A percentile compares a stretch with the other conserved stretches of the same genome.
Conservation (phyloP, 1,139 yeast genomes). For the Diutina mesorugosa region DNA sequence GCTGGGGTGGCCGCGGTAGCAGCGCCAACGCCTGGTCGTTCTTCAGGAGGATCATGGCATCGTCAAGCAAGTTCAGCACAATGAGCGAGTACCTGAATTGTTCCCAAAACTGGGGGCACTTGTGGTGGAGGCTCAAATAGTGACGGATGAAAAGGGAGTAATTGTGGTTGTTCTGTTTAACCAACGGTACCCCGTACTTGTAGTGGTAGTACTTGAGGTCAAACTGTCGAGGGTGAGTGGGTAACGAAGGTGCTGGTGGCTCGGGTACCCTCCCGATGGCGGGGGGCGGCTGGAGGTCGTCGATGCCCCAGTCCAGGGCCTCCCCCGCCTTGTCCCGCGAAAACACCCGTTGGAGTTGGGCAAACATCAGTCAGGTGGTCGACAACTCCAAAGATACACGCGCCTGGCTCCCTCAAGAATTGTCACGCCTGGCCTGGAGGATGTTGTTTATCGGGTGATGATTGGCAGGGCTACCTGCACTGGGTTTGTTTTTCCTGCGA, state of each 20-base stretch:
- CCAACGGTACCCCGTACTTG: neutral
- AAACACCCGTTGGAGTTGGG: neutral
- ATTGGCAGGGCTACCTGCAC: neutral
- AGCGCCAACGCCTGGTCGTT: conserved; percentile 22
- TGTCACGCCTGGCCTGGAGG: neutral
- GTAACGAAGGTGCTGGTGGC: neutral
- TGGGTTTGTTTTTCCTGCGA: neutral
- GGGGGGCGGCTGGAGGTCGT: neutral
- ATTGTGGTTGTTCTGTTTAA: conserved; percentile 5
- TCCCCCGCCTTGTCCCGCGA: conserved; percentile 1
- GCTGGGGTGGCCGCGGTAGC: conserved; percentile 13
- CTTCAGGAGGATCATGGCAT: conserved; percentile 30
- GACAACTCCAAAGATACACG: neutral
- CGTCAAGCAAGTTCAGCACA: conserved; percentile 28
- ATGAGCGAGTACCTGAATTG: conserved; percentile 28
- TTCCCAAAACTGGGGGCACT: conserved; percentile 19
- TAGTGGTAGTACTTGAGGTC: conserved; percentile 2
- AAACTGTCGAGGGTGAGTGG: neutral
- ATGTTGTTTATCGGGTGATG: neutral
- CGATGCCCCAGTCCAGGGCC: conserved; percentile 1
- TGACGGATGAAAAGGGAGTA: conserved; percentile 6
- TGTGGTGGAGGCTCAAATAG: conserved; percentile 3
- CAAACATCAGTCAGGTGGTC: neutral
- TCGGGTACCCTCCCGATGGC: neutral
- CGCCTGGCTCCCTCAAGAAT: neutral